Percentiles rank a stretch among this genome's conserved stretches.
Evolutionary conservation across 305 asterid species (phyloP).

Genomic region (Ilex paraguariensis): DNA sequence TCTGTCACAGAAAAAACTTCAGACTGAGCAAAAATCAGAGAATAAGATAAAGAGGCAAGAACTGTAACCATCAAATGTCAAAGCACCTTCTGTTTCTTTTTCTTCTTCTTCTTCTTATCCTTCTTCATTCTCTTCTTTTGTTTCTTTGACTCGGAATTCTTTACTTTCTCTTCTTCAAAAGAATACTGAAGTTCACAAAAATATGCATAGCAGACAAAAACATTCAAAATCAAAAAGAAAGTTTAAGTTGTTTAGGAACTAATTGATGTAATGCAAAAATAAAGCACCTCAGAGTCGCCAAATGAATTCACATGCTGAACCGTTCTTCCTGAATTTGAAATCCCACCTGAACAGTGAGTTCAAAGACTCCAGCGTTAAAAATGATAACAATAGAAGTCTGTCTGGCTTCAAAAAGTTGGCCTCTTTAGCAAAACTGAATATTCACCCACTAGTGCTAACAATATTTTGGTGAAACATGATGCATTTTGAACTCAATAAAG

Average conservation of each 20-base stretch:
- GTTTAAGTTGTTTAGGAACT: background rate
- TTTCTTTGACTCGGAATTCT: conserved; percentile 30
- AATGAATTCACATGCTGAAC: conserved; percentile 79
- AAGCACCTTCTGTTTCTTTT: conserved; percentile 42
- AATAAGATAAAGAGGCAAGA: conserved; percentile 7
- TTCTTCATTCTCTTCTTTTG: conserved; percentile 49
- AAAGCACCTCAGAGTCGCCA: conserved; percentile 63
- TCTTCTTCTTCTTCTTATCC: conserved; percentile 33
- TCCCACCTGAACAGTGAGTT: conserved; percentile 51
- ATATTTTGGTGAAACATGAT: background rate
- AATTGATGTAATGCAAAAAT: conserved; percentile 1
- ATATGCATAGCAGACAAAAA: background rate
- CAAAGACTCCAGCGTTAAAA: conserved; percentile 1
- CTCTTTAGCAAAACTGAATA: no score
- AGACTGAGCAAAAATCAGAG: conserved; percentile 3
- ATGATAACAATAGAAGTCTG: background rate
- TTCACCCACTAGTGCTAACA: conserved; percentile 3
- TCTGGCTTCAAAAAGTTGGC: no score
- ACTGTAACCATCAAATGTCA: conserved; percentile 3
- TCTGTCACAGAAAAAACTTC: conserved; percentile 32
- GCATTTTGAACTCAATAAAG: no score
- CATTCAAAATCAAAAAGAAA: conserved; percentile 7
- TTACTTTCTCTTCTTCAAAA: conserved; percentile 28
- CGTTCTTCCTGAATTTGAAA: conserved; percentile 67
- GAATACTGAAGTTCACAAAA: conserved; percentile 36